Conservation (phyloP, 1,284 basidiomycete genomes). For the Salmacisia buchloeana region DNA sequence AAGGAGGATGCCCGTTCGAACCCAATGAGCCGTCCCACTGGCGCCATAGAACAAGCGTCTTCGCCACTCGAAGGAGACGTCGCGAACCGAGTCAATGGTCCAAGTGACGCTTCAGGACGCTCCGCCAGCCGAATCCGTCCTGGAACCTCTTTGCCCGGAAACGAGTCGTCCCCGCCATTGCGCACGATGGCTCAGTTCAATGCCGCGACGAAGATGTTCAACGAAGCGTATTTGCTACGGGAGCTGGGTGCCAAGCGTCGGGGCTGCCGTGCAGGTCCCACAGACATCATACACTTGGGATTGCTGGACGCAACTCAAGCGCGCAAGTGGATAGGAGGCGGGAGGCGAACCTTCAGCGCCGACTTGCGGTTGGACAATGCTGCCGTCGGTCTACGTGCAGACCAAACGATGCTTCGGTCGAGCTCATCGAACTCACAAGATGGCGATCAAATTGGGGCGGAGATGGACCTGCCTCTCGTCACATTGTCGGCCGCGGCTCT, state of each 20-base stretch:
- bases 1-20: too few species aligned
- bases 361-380: not conserved
- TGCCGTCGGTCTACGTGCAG: not conserved
- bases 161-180: not conserved
- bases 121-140: too few species aligned
- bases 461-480: not conserved
- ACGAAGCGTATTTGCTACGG: constrained; percentile 1
- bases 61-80: too few species aligned
- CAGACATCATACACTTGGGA: not conserved
- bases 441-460: not conserved
- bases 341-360: not conserved
- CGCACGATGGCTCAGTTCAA: not conserved
- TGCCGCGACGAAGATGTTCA: not conserved
- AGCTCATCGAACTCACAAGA: not conserved
- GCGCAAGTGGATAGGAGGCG: not conserved
- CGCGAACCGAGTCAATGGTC: too few species aligned
- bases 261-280: not conserved
- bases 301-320: not conserved
- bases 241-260: not conserved
- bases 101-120: too few species aligned
- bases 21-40: too few species aligned
- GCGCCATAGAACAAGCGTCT: too few species aligned
- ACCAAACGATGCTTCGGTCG: not conserved
- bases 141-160: too few species aligned
- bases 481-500: not conserved